Evolutionary conservation across 495 filamentous ascomycete species (phyloP).

Genomic region (Pyronema omphalodes): DNA sequence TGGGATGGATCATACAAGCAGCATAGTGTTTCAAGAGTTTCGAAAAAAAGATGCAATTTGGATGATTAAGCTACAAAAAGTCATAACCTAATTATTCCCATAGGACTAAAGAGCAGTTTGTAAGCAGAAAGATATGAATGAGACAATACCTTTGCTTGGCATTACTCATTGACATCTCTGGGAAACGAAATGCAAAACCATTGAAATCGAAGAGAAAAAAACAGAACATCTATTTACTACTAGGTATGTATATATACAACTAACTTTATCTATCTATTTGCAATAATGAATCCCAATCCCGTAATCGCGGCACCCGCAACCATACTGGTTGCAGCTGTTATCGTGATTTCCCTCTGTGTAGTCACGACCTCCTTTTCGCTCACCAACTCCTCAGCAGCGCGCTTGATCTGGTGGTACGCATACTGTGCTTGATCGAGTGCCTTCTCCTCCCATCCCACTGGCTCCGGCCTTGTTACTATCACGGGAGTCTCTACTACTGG

Average conservation of each 20-base stretch:
- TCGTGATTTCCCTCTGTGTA: constrained; percentile 14
- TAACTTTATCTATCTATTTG: background rate
- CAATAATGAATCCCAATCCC: background rate
- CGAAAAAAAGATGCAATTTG: no score
- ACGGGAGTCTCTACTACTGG: background rate
- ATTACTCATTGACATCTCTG: no score
- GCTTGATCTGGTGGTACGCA: background rate
- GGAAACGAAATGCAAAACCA: no score
- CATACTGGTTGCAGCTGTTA: constrained; percentile 8
- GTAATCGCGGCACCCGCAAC: constrained; percentile 3
- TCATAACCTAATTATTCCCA: no score
- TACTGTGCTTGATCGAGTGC: background rate
- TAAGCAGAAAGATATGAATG: no score
- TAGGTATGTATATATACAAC: background rate
- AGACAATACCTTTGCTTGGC: no score
- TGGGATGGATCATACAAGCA: no score
- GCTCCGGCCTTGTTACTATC: background rate
- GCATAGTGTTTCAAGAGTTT: no score
- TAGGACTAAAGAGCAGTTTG: no score
- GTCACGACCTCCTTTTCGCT: constrained; percentile 15
- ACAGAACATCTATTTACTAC: no score
- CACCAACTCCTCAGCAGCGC: constrained; percentile 7
- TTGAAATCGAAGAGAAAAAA: no score
- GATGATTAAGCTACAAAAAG: no score
- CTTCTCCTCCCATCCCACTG: background rate